These are phyloP conservation scores for Kickxella alabastrina DNA, from an alignment of 192 early-diverging fungal species.

Conservation along the genomic window DNA sequence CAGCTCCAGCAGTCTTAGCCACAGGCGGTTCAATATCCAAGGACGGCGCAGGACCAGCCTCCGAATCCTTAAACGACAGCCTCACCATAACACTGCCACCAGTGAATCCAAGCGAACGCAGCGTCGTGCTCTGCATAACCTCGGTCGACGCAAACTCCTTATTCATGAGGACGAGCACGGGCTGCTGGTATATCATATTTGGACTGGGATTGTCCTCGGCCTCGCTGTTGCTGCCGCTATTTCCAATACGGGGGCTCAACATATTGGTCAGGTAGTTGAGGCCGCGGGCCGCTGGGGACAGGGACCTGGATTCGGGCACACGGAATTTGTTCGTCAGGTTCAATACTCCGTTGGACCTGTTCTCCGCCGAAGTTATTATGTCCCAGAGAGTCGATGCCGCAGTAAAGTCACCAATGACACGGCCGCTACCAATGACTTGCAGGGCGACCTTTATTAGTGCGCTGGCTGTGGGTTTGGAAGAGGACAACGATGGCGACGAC, in stretches of 20 bases:
- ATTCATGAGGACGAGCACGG: slow-evolving; percentile 26
- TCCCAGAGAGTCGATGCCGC: slow-evolving; percentile 65
- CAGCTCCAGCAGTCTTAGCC: not conserved
- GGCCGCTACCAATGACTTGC: slow-evolving; percentile 65
- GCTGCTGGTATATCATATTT: slow-evolving; percentile 21
- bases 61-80: slow-evolving; percentile 60
- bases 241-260: not conserved
- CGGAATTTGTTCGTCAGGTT: slow-evolving; percentile 23
- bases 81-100: slow-evolving; percentile 68
- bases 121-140: slow-evolving; percentile 61
- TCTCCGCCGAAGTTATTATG: slow-evolving; percentile 18
- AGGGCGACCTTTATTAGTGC: slow-evolving; percentile 59
- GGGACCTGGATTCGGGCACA: not conserved
- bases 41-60: slow-evolving; percentile 5
- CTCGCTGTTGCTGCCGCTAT: slow-evolving; percentile 4
- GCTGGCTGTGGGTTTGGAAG: too few species aligned
- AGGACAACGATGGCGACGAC: too few species aligned
- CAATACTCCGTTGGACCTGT: slow-evolving; percentile 11
- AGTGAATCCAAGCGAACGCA: slow-evolving; percentile 64
- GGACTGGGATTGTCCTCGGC: not conserved
- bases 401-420: slow-evolving; percentile 63
- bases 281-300: not conserved
- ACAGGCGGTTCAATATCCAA: not conserved
- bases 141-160: slow-evolving; percentile 57
- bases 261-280: not conserved